Conservation (phyloP, 169 alveolate genomes). For the Plasmodium coatneyi region DNA sequence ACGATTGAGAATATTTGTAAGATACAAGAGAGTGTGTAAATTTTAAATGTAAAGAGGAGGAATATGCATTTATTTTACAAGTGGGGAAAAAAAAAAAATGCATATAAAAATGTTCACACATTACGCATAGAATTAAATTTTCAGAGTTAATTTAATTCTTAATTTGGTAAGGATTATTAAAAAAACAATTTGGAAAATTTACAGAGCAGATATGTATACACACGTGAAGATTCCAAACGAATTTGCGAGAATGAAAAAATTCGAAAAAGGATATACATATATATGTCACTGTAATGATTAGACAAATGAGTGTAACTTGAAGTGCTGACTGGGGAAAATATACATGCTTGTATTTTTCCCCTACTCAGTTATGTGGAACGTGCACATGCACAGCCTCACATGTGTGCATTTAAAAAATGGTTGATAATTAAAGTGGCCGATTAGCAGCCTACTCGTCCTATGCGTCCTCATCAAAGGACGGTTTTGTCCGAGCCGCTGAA, state of each 20-base stretch:
- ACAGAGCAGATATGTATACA: not conserved
- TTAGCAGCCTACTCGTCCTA: not conserved
- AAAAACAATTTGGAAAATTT: not conserved
- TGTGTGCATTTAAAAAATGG: slow-evolving; percentile 3
- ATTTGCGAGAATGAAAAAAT: not conserved
- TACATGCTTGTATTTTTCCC: not conserved
- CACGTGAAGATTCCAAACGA: not conserved
- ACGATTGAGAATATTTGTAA: not conserved
- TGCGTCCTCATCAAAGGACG: not conserved
- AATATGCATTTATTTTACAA: not conserved
- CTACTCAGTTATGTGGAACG: not conserved
- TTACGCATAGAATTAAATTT: not conserved
- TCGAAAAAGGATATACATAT: slow-evolving; percentile 12
- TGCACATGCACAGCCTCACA: not conserved
- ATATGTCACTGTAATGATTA: slow-evolving; percentile 7
- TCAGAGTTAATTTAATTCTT: slow-evolving; percentile 2
- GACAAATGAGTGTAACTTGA: slow-evolving; percentile 33
- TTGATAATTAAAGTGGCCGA: slow-evolving; percentile 8
- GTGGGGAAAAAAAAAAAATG: not conserved
- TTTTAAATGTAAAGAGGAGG: not conserved
- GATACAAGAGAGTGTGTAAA: not conserved
- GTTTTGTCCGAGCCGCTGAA: slow-evolving; percentile 21
- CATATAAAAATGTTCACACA: not conserved
- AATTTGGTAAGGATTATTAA: slow-evolving; percentile 16
- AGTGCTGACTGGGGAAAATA: not conserved